A percentile compares a stretch with the other conserved stretches of the same genome.
phyloP scores from a whole-genome alignment of 129 eudicot species.

The Centaurea solstitialis region DNA sequence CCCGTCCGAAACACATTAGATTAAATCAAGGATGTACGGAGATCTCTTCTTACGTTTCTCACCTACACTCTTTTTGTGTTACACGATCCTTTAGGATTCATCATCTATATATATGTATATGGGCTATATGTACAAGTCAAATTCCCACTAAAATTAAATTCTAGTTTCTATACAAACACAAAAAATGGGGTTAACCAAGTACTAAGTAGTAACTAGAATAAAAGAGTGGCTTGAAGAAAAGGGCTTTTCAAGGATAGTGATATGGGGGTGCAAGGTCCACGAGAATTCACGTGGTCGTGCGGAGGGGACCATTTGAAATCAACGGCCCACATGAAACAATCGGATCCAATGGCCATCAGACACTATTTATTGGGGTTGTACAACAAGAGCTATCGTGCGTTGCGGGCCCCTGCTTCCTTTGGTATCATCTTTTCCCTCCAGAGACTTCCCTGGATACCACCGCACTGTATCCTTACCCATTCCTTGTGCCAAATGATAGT shows the following conservation, averaged over 20 bases:
- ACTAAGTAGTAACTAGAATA: background rate
- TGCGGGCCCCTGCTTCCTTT: slow-evolving; percentile 28
- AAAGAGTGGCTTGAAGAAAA: background rate
- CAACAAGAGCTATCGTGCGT: slow-evolving; percentile 19
- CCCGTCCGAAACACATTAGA: too few relatives aligned
- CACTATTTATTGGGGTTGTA: slow-evolving; percentile 3
- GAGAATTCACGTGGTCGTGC: slow-evolving; percentile 26
- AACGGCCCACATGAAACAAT: background rate
- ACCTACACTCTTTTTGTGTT: too few relatives aligned
- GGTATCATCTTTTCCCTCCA: slow-evolving; percentile 21
- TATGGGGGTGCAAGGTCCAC: background rate
- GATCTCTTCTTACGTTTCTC: too few relatives aligned
- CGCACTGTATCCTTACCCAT: slow-evolving; percentile 20
- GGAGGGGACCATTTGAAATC: background rate
- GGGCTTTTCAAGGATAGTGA: background rate
- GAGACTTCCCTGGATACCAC: slow-evolving; percentile 19
- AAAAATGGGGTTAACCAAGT: too few relatives aligned
- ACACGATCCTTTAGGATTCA: too few relatives aligned
- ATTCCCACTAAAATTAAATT: too few relatives aligned
- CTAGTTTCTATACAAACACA: too few relatives aligned
- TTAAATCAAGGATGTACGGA: too few relatives aligned
- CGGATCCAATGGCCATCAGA: background rate
- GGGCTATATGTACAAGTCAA: too few relatives aligned
- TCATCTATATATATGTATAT: too few relatives aligned
- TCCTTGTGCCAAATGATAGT: background rate